A percentile compares a stretch with the other conserved stretches of the same genome.
Conservation (phyloP, 2,329 filamentous ascomycete genomes). For the Fusarium fracticaudum region DNA sequence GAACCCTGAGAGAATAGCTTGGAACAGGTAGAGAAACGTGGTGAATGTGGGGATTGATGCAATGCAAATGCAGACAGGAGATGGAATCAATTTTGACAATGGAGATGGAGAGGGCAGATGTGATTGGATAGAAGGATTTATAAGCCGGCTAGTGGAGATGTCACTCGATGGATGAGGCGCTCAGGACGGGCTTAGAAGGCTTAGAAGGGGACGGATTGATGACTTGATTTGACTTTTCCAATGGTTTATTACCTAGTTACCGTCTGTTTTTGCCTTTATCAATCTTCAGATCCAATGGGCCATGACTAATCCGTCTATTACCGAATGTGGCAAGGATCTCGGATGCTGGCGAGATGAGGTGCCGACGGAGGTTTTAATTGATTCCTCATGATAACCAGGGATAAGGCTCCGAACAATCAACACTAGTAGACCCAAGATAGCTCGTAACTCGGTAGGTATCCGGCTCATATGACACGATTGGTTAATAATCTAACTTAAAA, state of each 20-base stretch:
- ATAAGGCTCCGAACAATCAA: background rate
- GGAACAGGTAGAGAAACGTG: constrained; percentile 1
- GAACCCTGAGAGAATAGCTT: constrained; percentile 8
- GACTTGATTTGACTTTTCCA: background rate
- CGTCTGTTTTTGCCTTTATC: constrained; percentile 17
- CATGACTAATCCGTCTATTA: constrained; percentile 14
- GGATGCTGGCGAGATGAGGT: background rate
- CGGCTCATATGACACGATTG: background rate
- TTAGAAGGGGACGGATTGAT: background rate
- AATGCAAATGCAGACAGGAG: constrained; percentile 12
- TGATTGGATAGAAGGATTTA: constrained; percentile 29
- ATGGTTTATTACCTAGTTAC: background rate
- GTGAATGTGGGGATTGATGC: constrained; percentile 12
- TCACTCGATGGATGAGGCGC: background rate
- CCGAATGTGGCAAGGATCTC: background rate
- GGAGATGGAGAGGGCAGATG: background rate
- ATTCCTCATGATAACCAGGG: constrained; percentile 33
- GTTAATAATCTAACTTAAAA: background rate
- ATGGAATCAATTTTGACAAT: constrained; percentile 34
- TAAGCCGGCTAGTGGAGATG: constrained; percentile 18
- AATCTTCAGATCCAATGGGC: constrained; percentile 14
- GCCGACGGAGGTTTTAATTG: constrained; percentile 11
- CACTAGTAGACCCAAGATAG: background rate
- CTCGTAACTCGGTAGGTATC: background rate
- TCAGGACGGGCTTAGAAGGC: constrained; percentile 8